Base-by-base conservation (phyloP, 106 monocot genomes). In the Dendrobium officinale region DNA sequence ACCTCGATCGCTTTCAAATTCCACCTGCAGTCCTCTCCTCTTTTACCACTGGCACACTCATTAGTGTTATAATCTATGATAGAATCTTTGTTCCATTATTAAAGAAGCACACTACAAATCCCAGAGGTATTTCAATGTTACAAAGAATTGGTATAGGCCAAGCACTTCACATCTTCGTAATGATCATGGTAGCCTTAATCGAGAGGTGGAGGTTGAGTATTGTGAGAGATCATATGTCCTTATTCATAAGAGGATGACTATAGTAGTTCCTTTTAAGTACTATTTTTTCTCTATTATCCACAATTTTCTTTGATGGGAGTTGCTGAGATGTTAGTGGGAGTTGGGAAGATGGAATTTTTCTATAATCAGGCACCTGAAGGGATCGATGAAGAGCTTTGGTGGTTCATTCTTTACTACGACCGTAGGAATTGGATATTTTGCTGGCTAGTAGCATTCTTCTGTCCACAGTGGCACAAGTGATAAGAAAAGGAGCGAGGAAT, bases 351-450 rank as follows among this genome's bases (percentile, higher is more conserved):
- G 8, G 84, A 84, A 74, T 80, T 85, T 72, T 89, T 89, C 84
- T 86, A 86, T 75, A 86, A 89, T 68, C 89, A 89, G 67, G 89
- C 89, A 1, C 86, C 89, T 3, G 89, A 89, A 75, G 82, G 74
- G 27, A n/a, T n/a, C n/a, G n/a, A n/a, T n/a, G n/a, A n/a, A n/a
- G n/a, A n/a, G n/a, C n/a, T n/a, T n/a, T n/a, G n/a, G n/a, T n/a
- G n/a, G n/a, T n/a, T n/a, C n/a, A n/a, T n/a, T 79, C 75, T 73
- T 86, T 68, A 80, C 80, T 68, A 82, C 82, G 0, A 86, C 80
- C 11, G 40, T 89, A 3, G 89, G 89, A 15, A 79, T 89, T 19
- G 89, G 89, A 7, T 78, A 79, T 44, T 89, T 89, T 72, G n/a
- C n/a, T n/a, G n/a, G 78, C 84, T 47, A 89, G 89, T 44, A 89